Evolutionary conservation across 192 early-diverging fungal genomes (phyloP), one percentile per base, ranked within the genome.

Genomic region (Thoreauomyces humboldtii): DNA sequence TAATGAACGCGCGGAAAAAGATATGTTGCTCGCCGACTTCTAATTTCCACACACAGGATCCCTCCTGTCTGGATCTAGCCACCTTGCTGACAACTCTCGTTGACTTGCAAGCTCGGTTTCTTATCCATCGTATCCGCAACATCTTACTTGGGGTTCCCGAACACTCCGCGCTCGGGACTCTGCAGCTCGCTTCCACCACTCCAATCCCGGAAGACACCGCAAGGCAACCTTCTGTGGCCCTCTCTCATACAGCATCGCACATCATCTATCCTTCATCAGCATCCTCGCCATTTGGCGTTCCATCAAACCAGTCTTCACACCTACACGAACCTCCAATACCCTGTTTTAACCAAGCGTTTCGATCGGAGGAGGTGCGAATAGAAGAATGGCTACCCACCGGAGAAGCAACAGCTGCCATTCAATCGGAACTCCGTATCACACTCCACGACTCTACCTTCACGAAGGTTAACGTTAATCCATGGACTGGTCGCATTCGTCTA

Each of bases 301-400:
- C n/a, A n/a, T n/a, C n/a, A n/a, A n/a, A n/a, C n/a, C n/a, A n/a
- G n/a, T n/a, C n/a, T n/a, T n/a, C n/a, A n/a, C n/a, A n/a, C n/a
- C n/a, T n/a, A n/a, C n/a, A n/a, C n/a, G n/a, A n/a, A n/a, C n/a
- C n/a, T n/a, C n/a, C n/a, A n/a, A n/a, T n/a, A n/a, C n/a, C n/a
- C n/a, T n/a, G n/a, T n/a, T n/a, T n/a, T n/a, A 25, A 14, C 5
- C 21, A 52, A 31, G 17, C 41, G 31, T 59, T 59, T 24, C 57
- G 41, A 17, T 12, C n/a, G 27, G 19, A 29, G 11, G 59, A 61
- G 14, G 32, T 61, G 24, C 28, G 47, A 12, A 25, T 61, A 14
- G 15, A 47, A 11, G 59, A 61, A 35, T 61, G 59, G 59, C 17
- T 21, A n/a, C 59, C 59, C 15, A 47, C n/a, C 29, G 59, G 42